Conservation (phyloP, 768 basidiomycete genomes). For the Naganishia onofrii region DNA sequence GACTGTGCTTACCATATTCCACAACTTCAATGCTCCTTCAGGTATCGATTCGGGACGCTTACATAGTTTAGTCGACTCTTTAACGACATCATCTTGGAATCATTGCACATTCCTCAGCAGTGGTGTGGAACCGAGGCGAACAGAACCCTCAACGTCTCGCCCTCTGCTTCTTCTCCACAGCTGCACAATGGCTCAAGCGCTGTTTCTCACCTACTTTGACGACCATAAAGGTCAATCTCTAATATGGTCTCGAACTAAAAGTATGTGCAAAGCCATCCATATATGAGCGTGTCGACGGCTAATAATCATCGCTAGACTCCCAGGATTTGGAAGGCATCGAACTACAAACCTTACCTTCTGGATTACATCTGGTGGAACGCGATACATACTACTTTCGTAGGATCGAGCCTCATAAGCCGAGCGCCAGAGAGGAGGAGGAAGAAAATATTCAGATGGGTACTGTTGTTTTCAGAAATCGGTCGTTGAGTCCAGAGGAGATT, state of each 20-base stretch:
- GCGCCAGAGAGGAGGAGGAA: not conserved
- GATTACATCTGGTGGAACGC: constrained; percentile 41
- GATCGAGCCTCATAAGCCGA: constrained; percentile 30
- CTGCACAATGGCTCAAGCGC: constrained; percentile 22
- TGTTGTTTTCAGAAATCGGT: constrained; percentile 39
- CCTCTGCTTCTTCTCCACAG: not conserved
- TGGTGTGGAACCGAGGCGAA: not conserved
- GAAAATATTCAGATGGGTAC: constrained; percentile 20
- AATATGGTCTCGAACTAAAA: constrained; percentile 34
- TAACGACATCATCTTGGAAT: not conserved
- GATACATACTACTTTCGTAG: constrained; percentile 44
- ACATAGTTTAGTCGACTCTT: too few species aligned
- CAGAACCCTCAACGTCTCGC: not conserved
- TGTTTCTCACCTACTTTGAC: constrained; percentile 50
- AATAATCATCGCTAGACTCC: not conserved
- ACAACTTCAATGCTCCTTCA: too few species aligned
- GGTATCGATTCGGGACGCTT: too few species aligned
- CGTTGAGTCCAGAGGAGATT: constrained; percentile 28
- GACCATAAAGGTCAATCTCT: constrained; percentile 50
- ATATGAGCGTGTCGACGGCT: not conserved
- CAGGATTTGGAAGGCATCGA: constrained; percentile 37
- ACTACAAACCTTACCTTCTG: constrained; percentile 44
- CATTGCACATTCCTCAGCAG: not conserved
- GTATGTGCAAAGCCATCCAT: constrained; percentile 7
- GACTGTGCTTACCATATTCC: too few species aligned